Evolutionary conservation across 1,139 yeast genomes (phyloP).

Genomic region (Fermentozyma sake): DNA sequence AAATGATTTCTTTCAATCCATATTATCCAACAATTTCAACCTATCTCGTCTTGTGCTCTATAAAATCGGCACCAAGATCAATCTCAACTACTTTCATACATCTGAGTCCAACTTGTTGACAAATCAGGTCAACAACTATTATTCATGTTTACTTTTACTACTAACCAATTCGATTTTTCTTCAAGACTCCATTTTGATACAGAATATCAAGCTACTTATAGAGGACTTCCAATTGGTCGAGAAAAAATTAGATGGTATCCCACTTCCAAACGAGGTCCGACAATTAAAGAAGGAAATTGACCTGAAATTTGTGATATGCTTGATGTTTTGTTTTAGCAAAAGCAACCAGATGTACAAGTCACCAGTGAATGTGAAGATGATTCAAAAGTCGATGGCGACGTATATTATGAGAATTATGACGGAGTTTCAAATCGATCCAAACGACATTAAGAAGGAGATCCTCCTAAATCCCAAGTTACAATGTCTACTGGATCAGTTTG

Average conservation of each 20-base stretch:
- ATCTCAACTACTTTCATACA: slow-evolving; percentile 3
- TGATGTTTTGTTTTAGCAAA: slow-evolving; percentile 2
- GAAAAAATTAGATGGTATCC: neutral
- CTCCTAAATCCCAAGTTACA: too few relatives aligned
- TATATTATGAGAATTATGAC: slow-evolving; percentile 3
- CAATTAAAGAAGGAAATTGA: slow-evolving; percentile 2
- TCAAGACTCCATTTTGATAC: slow-evolving; percentile 6
- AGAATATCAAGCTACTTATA: slow-evolving; percentile 11
- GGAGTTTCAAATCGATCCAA: slow-evolving; percentile 2
- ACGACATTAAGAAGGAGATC: neutral
- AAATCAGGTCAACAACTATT: slow-evolving; percentile 9
- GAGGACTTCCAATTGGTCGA: slow-evolving; percentile 8
- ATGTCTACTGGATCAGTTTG: slow-evolving; percentile 1
- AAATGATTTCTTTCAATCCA: slow-evolving; percentile 10
- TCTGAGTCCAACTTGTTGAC: slow-evolving; percentile 1
- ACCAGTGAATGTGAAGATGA: too few relatives aligned
- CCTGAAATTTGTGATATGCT: slow-evolving; percentile 3
- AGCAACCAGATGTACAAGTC: slow-evolving; percentile 1
- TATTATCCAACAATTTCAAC: slow-evolving; percentile 8
- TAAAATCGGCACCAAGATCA: slow-evolving; percentile 5
- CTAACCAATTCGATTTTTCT: slow-evolving; percentile 6
- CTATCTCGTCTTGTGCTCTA: slow-evolving; percentile 7
- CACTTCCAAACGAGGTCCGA: neutral
- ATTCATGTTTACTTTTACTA: slow-evolving; percentile 13
- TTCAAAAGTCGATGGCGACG: slow-evolving; percentile 7